Evolutionary conservation across 1,284 basidiomycete species (phyloP).

Genomic region (Wallemia ichthyophaga): DNA sequence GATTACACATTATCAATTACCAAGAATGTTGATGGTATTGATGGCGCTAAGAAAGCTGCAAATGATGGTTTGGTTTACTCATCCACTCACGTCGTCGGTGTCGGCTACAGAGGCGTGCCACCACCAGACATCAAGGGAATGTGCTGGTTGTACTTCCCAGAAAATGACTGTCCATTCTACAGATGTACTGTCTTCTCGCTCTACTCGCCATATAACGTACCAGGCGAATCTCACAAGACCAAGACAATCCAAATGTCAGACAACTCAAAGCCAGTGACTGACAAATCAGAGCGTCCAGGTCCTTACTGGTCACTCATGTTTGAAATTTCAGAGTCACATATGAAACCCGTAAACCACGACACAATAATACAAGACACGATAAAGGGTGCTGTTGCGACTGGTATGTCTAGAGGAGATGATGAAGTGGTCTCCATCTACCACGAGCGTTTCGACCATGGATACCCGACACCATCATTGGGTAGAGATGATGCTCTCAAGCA

Average conservation of each 20-base stretch:
- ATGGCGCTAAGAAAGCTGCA: constrained; percentile 15
- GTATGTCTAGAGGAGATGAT: constrained; percentile 19
- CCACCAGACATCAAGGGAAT: constrained; percentile 24
- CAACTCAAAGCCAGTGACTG: constrained; percentile 15
- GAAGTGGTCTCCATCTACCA: constrained; percentile 23
- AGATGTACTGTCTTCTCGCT: constrained; percentile 25
- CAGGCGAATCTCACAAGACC: constrained; percentile 16
- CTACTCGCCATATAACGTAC: constrained; percentile 23
- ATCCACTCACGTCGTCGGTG: constrained; percentile 22
- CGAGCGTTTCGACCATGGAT: constrained; percentile 19
- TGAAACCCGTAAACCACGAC: constrained; percentile 20
- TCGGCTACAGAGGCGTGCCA: constrained; percentile 20
- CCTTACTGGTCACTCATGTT: constrained; percentile 23
- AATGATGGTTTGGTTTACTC: constrained; percentile 19
- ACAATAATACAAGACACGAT: constrained; percentile 21
- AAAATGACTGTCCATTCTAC: constrained; percentile 23
- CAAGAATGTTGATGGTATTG: constrained; percentile 14
- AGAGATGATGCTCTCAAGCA: constrained; percentile 19
- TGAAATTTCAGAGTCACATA: constrained; percentile 22
- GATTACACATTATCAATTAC: constrained; percentile 17
- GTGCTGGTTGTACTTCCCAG: constrained; percentile 21
- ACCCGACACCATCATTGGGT: constrained; percentile 21
- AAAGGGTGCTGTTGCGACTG: constrained; percentile 21
- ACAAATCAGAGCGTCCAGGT: constrained; percentile 15
- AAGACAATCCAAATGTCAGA: constrained; percentile 21